Conservation (phyloP, 306 rosid genomes). For the Delonix regia region DNA sequence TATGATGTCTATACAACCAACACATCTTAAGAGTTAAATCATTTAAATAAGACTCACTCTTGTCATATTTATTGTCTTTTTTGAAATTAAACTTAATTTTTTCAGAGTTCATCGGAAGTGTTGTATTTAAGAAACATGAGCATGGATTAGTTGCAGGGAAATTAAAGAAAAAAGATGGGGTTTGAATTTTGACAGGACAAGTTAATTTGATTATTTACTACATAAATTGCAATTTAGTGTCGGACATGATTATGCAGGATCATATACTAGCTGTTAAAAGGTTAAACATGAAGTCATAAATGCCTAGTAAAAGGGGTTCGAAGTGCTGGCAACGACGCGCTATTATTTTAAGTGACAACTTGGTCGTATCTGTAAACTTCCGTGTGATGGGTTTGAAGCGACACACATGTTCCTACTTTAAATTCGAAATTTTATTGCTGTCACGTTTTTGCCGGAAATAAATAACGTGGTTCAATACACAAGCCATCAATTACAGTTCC, state of each 20-base stretch:
- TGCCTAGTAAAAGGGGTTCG: not conserved
- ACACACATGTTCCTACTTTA: constrained; percentile 1
- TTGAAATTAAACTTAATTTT: too few relatives aligned
- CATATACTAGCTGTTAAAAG: not conserved
- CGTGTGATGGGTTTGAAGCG: not conserved
- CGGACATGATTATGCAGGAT: not conserved
- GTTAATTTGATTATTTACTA: constrained; percentile 34
- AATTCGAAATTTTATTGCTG: constrained; percentile 12
- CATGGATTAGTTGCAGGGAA: too few relatives aligned
- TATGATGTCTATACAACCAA: too few relatives aligned
- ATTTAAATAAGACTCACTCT: too few relatives aligned
- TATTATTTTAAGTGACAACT: not conserved
- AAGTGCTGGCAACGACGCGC: not conserved
- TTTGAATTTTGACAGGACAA: constrained; percentile 2
- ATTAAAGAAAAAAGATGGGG: too few relatives aligned
- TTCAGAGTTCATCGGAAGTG: too few relatives aligned
- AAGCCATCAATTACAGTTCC: not conserved
- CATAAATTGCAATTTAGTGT: constrained; percentile 30
- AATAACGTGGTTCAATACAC: not conserved
- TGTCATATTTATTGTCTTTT: too few relatives aligned
- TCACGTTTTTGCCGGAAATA: constrained; percentile 5
- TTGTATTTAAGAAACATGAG: too few relatives aligned
- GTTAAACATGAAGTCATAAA: not conserved
- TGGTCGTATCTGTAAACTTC: not conserved
- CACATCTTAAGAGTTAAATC: too few relatives aligned